A percentile compares a stretch with the other conserved stretches of the same genome.
phyloP scores from a whole-genome alignment of 73 alveolate genomes.

The Paramecium pentaurelia region DNA sequence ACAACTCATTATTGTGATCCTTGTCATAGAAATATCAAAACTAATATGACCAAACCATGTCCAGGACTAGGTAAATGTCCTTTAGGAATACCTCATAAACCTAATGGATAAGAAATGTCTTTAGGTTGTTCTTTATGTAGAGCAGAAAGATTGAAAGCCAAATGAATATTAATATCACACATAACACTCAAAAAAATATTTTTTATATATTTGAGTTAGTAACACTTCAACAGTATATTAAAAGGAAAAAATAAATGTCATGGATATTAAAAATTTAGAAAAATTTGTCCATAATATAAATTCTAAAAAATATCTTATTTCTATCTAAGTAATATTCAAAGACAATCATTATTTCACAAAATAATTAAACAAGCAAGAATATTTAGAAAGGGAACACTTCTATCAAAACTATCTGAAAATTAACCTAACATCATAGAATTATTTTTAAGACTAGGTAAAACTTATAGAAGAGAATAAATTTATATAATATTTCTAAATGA shows the following conservation, averaged over 20 bases:
- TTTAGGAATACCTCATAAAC: slow-evolving; percentile 54
- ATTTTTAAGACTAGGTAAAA: background rate
- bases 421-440: slow-evolving; percentile 34
- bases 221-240: slow-evolving; percentile 31
- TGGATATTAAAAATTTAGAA: background rate
- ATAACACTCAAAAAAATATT: background rate
- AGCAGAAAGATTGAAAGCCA: slow-evolving; percentile 48
- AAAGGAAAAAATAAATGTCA: background rate
- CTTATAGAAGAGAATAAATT: background rate
- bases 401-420: slow-evolving; percentile 47
- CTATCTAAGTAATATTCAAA: slow-evolving; percentile 18
- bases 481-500: too few relatives aligned
- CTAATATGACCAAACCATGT: slow-evolving; percentile 54
- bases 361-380: background rate
- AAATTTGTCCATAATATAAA: background rate
- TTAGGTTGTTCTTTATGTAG: slow-evolving; percentile 62
- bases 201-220: slow-evolving; percentile 1
- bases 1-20: slow-evolving; percentile 89
- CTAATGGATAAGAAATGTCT: slow-evolving; percentile 60
- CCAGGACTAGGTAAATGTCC: slow-evolving; percentile 60
- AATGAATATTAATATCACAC: background rate
- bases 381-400: slow-evolving; percentile 17
- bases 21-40: slow-evolving; percentile 69
- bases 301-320: background rate
- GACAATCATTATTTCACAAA: background rate